Conservation (phyloP, 1,284 basidiomycete genomes). For the Pseudozyma tsukubaensis region DNA sequence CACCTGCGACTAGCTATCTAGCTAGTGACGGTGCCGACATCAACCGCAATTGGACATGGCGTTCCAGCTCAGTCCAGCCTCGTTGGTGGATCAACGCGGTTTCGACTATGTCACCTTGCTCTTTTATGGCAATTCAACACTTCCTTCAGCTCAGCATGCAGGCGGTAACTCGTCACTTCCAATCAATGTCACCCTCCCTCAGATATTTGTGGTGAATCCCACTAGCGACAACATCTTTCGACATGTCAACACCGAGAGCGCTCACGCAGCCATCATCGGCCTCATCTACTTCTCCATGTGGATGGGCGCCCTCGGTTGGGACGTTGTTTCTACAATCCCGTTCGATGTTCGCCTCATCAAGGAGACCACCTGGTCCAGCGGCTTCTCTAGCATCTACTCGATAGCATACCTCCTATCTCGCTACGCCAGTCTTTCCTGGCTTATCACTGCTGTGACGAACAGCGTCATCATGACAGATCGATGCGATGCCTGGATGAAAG, state of each 20-base stretch:
- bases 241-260: conserved; percentile 39
- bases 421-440: conserved; percentile 56
- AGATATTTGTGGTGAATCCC: conserved; percentile 51
- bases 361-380: conserved; percentile 53
- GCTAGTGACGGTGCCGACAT: conserved; percentile 18
- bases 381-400: conserved; percentile 55
- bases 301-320: conserved; percentile 63
- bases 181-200: conserved; percentile 23
- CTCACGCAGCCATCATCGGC: conserved; percentile 46
- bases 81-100: conserved; percentile 32
- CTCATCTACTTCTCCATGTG: conserved; percentile 60
- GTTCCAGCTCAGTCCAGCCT: conserved; percentile 36
- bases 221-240: conserved; percentile 49
- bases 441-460: conserved; percentile 49
- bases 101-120: conserved; percentile 10
- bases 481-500: conserved; percentile 45
- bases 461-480: conserved; percentile 46
- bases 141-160: neutral
- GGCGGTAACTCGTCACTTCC: conserved; percentile 5
- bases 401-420: conserved; percentile 55
- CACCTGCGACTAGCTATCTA: conserved; percentile 14
- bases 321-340: conserved; percentile 52
- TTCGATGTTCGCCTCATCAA: conserved; percentile 53
- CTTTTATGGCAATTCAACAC: neutral
- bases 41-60: conserved; percentile 12